A percentile compares a stretch with the other conserved stretches of the same genome.
Evolutionary conservation across 2,329 filamentous ascomycete species (phyloP).

Genomic region (Trichoderma koningiopsis): DNA sequence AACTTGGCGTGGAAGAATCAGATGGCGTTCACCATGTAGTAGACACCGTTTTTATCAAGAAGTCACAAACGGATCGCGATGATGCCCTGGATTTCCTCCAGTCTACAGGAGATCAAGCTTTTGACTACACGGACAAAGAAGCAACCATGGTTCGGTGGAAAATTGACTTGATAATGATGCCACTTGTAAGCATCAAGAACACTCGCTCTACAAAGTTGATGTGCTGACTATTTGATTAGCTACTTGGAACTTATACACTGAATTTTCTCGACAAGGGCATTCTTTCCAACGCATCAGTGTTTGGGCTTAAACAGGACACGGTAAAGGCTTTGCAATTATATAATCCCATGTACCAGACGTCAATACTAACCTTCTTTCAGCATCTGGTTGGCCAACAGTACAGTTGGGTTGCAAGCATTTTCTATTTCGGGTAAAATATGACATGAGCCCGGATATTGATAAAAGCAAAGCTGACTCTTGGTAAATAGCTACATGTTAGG

Average conservation of each 20-base stretch:
- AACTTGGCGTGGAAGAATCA: not conserved
- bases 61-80: not conserved
- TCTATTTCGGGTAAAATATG: not conserved
- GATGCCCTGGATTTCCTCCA: not conserved
- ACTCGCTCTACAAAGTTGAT: not conserved
- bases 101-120: not conserved
- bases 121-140: constrained; percentile 18
- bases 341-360: not conserved
- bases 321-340: not conserved
- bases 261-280: not conserved
- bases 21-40: not conserved
- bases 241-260: not conserved
- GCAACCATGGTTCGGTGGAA: constrained; percentile 25
- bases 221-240: not conserved
- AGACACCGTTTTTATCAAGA: not conserved
- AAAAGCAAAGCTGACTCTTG: not conserved
- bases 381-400: not conserved
- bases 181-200: constrained; percentile 13
- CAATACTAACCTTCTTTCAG: not conserved
- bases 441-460: not conserved
- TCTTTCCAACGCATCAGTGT: not conserved
- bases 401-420: not conserved
- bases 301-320: not conserved
- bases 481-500: not conserved
- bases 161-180: constrained; percentile 24